Percentiles rank a stretch among this genome's conserved stretches.
Evolutionary conservation across 140 eudicot species (phyloP).

Genomic region (Oenanthe javanica): DNA sequence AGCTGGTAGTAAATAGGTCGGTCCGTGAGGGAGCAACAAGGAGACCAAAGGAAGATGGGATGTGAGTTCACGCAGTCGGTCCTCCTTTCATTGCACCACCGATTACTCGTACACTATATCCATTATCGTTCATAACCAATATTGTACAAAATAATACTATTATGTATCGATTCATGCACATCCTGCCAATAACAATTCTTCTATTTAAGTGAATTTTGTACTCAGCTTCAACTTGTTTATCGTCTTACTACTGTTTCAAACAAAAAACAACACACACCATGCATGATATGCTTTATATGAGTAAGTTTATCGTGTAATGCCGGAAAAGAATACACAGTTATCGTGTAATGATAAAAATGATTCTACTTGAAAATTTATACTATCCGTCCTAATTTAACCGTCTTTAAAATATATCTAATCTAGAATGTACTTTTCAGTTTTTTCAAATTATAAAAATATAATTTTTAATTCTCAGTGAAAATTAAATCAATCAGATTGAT

Average conservation of each 20-base stretch:
- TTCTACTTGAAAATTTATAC: too few species aligned
- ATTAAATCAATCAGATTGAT: too few species aligned
- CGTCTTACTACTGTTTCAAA: neutral
- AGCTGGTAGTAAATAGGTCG: neutral
- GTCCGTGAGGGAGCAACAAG: slow-evolving; percentile 1
- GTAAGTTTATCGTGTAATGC: neutral
- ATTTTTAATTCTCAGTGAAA: too few species aligned
- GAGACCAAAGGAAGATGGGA: slow-evolving; percentile 2
- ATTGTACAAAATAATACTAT: too few species aligned
- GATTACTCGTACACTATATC: neutral
- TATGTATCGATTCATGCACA: neutral
- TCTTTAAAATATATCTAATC: too few species aligned
- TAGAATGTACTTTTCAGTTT: too few species aligned
- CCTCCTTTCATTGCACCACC: neutral
- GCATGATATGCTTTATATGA: neutral
- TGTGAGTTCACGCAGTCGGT: neutral
- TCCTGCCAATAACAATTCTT: neutral
- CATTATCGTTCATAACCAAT: too few species aligned
- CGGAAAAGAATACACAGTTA: too few species aligned
- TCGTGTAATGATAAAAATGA: too few species aligned
- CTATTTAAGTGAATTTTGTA: neutral
- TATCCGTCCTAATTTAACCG: too few species aligned
- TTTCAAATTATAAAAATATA: too few species aligned
- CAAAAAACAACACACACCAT: neutral
- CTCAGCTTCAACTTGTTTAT: neutral